Evolutionary conservation across 2,329 filamentous ascomycete genomes (phyloP).

Genomic region (Bipolaris bicolor): DNA sequence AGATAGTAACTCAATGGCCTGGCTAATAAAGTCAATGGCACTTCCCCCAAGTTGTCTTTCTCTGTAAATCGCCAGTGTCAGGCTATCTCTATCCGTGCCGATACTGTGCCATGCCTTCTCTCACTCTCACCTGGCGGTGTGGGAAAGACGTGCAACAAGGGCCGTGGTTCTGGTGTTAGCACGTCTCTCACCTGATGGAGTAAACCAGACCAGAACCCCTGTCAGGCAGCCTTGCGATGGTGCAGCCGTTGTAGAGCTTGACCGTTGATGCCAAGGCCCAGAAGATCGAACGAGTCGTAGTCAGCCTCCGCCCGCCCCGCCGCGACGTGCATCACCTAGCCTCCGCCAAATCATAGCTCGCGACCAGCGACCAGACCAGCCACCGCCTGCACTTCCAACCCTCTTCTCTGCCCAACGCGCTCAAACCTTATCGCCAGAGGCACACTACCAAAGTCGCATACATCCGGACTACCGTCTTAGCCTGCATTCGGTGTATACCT

Average conservation of each 20-base stretch:
- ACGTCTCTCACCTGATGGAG: too few relatives aligned
- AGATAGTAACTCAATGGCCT: slow-evolving; percentile 44
- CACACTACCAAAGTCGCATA: slow-evolving; percentile 3
- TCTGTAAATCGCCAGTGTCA: neutral
- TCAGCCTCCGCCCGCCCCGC: slow-evolving; percentile 18
- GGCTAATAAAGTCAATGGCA: slow-evolving; percentile 30
- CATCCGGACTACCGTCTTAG: neutral
- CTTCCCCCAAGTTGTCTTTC: slow-evolving; percentile 12
- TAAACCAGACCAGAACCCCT: slow-evolving; percentile 1
- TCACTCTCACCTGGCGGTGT: neutral
- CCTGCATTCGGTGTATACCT: neutral
- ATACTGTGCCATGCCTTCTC: neutral
- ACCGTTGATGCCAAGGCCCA: slow-evolving; percentile 24
- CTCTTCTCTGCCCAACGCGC: slow-evolving; percentile 21
- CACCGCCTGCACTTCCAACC: slow-evolving; percentile 24
- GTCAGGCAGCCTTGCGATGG: slow-evolving; percentile 6
- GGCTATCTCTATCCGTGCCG: neutral
- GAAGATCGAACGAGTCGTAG: slow-evolving; percentile 7
- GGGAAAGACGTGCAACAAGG: too few relatives aligned
- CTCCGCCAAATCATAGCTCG: slow-evolving; percentile 29
- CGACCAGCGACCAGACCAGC: slow-evolving; percentile 28
- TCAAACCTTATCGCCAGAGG: slow-evolving; percentile 16
- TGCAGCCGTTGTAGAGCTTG: slow-evolving; percentile 14
- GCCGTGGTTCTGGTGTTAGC: too few relatives aligned
- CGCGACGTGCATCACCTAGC: slow-evolving; percentile 18